Evolutionary conservation across 2,329 filamentous ascomycete species (phyloP).

Genomic region (Coniella lustricola): DNA sequence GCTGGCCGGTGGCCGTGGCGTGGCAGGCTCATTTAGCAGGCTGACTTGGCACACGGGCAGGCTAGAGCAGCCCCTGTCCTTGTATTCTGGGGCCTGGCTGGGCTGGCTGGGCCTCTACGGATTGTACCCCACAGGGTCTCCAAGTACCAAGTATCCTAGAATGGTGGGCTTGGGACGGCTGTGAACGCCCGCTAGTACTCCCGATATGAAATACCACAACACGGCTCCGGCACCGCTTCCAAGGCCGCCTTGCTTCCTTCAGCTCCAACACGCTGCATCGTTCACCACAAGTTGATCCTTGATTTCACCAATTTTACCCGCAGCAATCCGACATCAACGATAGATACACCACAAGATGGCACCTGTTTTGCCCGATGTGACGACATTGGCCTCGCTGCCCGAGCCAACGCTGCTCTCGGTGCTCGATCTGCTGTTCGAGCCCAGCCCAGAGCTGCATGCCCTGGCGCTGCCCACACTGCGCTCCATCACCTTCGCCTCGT

Average conservation of each 20-base stretch:
- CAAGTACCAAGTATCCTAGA: background rate
- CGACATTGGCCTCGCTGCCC: conserved; percentile 47
- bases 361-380: conserved; percentile 47
- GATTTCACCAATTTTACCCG: background rate
- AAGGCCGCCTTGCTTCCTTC: background rate
- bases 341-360: conserved; percentile 3
- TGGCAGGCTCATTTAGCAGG: too few species aligned
- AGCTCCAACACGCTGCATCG: background rate
- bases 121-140: background rate
- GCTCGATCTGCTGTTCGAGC: conserved; percentile 80
- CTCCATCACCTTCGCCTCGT: conserved; percentile 51
- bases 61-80: background rate
- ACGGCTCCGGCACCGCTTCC: too few species aligned
- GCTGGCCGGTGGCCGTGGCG: background rate
- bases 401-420: conserved; percentile 47
- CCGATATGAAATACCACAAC: too few species aligned
- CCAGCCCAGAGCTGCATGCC: conserved; percentile 65
- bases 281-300: background rate
- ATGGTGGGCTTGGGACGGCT: too few species aligned
- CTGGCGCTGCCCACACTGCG: conserved; percentile 63
- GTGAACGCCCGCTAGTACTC: too few species aligned
- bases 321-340: too few species aligned
- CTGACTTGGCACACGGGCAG: too few species aligned
- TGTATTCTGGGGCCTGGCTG: too few species aligned
- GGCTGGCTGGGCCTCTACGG: background rate